Conservation (phyloP, 495 filamentous ascomycete genomes). For the Xylaria curta region DNA sequence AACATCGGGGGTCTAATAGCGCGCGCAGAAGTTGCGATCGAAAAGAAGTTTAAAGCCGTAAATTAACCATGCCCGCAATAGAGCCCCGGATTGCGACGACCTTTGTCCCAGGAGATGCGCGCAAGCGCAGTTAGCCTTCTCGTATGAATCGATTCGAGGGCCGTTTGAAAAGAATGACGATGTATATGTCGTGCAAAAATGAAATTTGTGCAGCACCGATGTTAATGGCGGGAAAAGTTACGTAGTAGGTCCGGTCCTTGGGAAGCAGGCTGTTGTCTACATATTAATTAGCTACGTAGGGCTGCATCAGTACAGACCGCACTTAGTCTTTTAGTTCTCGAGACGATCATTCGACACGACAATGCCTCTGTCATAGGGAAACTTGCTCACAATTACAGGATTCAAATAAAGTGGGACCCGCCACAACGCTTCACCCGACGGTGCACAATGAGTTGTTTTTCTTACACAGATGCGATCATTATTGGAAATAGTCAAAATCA, state of each 20-base stretch:
- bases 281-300: neutral
- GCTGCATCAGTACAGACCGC: neutral
- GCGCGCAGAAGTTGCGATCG: neutral
- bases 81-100: neutral
- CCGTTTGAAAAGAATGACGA: neutral
- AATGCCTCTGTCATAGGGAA: neutral
- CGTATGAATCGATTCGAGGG: neutral
- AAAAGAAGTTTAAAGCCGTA: neutral
- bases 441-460: neutral
- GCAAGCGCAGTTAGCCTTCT: neutral
- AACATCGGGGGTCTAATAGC: neutral
- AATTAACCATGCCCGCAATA: neutral
- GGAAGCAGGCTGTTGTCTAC: neutral
- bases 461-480: neutral
- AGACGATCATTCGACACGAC: neutral
- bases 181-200: neutral
- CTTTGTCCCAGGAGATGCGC: neutral
- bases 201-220: neutral
- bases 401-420: slow-evolving; percentile 15
- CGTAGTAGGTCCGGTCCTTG: neutral
- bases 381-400: slow-evolving; percentile 22
- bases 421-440: neutral
- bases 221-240: neutral
- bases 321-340: neutral
- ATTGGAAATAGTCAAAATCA: neutral